Base-by-base conservation (phyloP, 179 eudicot species). In the Actinidia arguta region DNA sequence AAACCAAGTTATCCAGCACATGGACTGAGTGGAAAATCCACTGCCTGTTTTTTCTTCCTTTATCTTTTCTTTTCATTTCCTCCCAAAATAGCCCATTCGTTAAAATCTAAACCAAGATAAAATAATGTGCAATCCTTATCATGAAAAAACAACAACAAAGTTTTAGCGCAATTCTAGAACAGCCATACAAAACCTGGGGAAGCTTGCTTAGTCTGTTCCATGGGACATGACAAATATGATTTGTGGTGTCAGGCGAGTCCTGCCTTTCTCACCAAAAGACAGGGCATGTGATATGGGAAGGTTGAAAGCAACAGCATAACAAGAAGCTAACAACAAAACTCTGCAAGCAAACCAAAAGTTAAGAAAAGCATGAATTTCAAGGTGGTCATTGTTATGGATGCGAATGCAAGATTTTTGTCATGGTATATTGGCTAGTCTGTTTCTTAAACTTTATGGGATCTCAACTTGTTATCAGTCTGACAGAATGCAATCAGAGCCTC, bases 211-310 rank as follows among this genome's bases (percentile, higher is more conserved):
- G 52, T 47, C 52, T 46, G 11, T 70, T 70, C 74, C 25, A 44
- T 42, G 74, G 74, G 72, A 42, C 52, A 6, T 70, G 14, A 54
- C 20, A 46, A 70, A 27, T 70, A 44, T 44, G 8, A 44, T 70
- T 4, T 20, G 14, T 42, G 74, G 24, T 42, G 51, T 5, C 20
- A 39, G 48, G 22, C 12, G 44, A 44, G 20, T 44, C 27, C 2
- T 47, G 6, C 44, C 74, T 67, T 44, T 46, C 47, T 46, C 25
- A 10, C 31, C 74, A 44, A 44, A 70, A 20, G 74, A 16, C 51
- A 70, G 3, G 73, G 73, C 50, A 68, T 42, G 16, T 70, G 74
- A 70, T 44, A 22, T 4, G 54, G 54, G 74, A 70, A 70, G 20
- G 27, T 70, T 44, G 50, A 70, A 44, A 44, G 74, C 42, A 8